Evolutionary conservation across 257 asterid genomes (phyloP), one percentile per base, ranked within the genome.

Genomic region (Solanum paucissectum): DNA sequence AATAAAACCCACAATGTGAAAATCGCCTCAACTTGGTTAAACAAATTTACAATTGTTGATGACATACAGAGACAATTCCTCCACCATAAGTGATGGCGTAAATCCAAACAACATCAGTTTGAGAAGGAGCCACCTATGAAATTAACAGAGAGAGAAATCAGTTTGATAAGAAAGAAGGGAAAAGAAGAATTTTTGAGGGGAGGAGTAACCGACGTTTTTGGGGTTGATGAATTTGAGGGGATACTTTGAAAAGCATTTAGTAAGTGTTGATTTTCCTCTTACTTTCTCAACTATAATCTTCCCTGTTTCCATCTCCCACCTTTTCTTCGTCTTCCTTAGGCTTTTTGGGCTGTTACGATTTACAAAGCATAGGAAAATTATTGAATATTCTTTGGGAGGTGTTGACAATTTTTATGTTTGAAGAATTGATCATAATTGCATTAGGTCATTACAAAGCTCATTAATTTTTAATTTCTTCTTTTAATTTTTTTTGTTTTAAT

Each of bases 151-250:
- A 13, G 1, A 18, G 3, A 86, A 79, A 86, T 90, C 74, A 77
- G 69, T 46, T 71, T 16, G 12, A 40, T 34, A 76, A 73, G 46
- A 73, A 73, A 73, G 81, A 73, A 72, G 9, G 18, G 1, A n/a
- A 64, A 14, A 72, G 46, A 71, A 71, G 27, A 55, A 55, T 34
- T 18, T 55, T 18, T 55, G 23, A 52, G 60, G 58, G 76, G 64
- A 87, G 23, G 62, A 84, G 4, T 44, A 14, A 44, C 64, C 9
- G 68, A 96, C 99, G 96, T 95, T 97, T 27, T 89, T 97, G 71
- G 99, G 99, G 88, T 89, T 89, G 94, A 97, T 97, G 94, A 97
- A 91, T 92, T 97, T 97, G 89, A 95, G 91, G 73, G 99, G 99
- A 90, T 97, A 95, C 90, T 93, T 95, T 3, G 96, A 94, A 83